Percentiles rank a stretch among this genome's conserved stretches.
Conservation (phyloP, 257 asterid genomes). For the Scutellaria baicalensis region DNA sequence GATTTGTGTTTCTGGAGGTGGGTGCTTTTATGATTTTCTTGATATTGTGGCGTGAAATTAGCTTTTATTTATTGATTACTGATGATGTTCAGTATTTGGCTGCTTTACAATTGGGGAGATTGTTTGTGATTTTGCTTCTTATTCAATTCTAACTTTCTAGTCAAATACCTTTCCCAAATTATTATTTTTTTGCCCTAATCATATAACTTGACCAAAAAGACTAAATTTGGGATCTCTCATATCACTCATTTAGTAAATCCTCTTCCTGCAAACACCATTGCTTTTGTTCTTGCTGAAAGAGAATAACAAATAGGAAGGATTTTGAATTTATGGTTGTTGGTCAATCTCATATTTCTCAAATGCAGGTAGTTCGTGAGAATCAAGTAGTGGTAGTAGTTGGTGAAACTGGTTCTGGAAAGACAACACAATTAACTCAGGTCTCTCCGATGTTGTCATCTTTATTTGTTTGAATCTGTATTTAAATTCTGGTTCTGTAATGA, state of each 20-base stretch:
- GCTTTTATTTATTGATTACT: too few species aligned
- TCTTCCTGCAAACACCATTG: neutral
- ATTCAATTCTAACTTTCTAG: neutral
- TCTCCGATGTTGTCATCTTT: conserved; percentile 6
- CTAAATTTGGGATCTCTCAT: neutral
- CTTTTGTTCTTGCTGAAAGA: neutral
- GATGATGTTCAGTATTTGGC: too few species aligned
- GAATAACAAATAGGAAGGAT: neutral
- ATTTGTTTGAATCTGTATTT: neutral
- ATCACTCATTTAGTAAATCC: neutral
- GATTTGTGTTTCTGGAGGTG: too few species aligned
- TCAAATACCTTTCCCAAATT: neutral
- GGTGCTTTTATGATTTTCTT: too few species aligned
- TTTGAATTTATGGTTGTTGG: neutral
- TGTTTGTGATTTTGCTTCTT: too few species aligned
- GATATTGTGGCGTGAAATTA: too few species aligned
- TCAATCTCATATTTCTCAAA: neutral
- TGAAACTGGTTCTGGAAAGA: too few species aligned
- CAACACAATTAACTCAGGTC: conserved; percentile 96
- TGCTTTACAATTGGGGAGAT: too few species aligned
- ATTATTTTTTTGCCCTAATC: neutral
- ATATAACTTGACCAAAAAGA: neutral
- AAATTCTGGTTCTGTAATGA: neutral
- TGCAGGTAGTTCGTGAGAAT: conserved; percentile 89
- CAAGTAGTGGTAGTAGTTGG: conserved; percentile 97